Base-by-base conservation (phyloP, 2,329 filamentous ascomycete species). In the Paramyrothecium sp. region DNA sequence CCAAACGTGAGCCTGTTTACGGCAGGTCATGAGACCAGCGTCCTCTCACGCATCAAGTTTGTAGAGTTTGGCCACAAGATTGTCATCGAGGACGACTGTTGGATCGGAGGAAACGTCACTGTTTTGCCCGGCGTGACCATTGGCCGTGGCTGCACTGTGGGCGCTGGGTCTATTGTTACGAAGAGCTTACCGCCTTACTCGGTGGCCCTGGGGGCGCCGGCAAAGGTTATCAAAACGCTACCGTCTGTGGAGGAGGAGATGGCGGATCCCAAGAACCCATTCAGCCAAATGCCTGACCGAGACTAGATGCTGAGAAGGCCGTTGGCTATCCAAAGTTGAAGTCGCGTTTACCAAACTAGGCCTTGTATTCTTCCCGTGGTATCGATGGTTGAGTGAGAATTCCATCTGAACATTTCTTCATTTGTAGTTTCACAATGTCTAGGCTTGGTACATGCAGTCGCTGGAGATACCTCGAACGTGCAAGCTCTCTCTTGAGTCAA, bases 1-100 rank as follows among this genome's bases (percentile, higher is more conserved):
- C 89, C 90, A 0, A 88, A 86, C 63, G 89, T 93, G 0, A 84
- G 78, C 53, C 82, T 95, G 56, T 91, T 85, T 67, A 84, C 85
- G 2, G 90, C 84, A 1, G 89, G 85, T 0, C 91, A 95, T 69
- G 89, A 90, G 52, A 77, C 89, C 0, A 89, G 89, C 62, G 76
- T 82, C 1, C 74, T 76, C 54, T 78, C 74, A 2, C 75, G 81
- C 19, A 71, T 79, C 22, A 75, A 80, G 41, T 71, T 70, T 17
- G 70, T 81, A 54, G 80, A 82, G 61, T 82, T 76, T 56, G 80
- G 78, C 0, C 69, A 69, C 16, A 69, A 75, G 3, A 75, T 84
- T 41, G 68, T 62, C 3, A 82, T 84, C 38, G 80, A 75, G 1
- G 75, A 83, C 51, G 81, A 84, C 64, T 83, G 81, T 65, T 84